A percentile compares a stretch with the other conserved stretches of the same genome.
Evolutionary conservation across 495 filamentous ascomycete species (phyloP).

Genomic region (Lepidopterella palustris): DNA sequence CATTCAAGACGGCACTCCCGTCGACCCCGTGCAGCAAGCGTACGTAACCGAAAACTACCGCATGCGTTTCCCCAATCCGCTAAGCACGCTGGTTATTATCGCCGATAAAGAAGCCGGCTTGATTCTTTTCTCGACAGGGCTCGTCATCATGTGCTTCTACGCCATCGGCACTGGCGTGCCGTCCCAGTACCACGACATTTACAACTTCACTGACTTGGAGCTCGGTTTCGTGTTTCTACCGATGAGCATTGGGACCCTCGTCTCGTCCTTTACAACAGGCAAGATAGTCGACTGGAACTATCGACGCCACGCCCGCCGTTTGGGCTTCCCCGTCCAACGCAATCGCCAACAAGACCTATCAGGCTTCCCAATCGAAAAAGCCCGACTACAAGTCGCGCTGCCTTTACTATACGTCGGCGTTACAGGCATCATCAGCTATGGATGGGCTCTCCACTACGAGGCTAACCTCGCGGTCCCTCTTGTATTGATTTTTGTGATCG

Average conservation of each 20-base stretch:
- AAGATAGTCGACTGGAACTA: conserved; percentile 34
- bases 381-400: conserved; percentile 28
- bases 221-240: conserved; percentile 35
- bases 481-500: conserved; percentile 28
- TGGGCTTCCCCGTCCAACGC: conserved; percentile 31
- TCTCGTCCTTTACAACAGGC: conserved; percentile 30
- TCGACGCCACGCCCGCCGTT: conserved; percentile 18
- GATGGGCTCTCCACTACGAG: conserved; percentile 28
- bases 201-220: conserved; percentile 29
- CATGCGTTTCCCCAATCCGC: conserved; percentile 31
- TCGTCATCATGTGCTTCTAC: conserved; percentile 32
- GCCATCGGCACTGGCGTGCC: conserved; percentile 24
- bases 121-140: conserved; percentile 32
- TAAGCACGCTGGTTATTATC: conserved; percentile 28
- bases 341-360: conserved; percentile 40
- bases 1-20: neutral
- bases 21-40: conserved; percentile 4
- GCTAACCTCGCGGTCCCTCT: conserved; percentile 28
- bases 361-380: conserved; percentile 30
- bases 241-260: conserved; percentile 29
- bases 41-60: conserved; percentile 6
- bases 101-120: conserved; percentile 31
- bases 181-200: conserved; percentile 24
- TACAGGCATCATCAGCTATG: conserved; percentile 24
- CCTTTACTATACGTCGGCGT: conserved; percentile 17